Base-by-base conservation (phyloP, 129 eudicot genomes). In the Solidago caesia region DNA sequence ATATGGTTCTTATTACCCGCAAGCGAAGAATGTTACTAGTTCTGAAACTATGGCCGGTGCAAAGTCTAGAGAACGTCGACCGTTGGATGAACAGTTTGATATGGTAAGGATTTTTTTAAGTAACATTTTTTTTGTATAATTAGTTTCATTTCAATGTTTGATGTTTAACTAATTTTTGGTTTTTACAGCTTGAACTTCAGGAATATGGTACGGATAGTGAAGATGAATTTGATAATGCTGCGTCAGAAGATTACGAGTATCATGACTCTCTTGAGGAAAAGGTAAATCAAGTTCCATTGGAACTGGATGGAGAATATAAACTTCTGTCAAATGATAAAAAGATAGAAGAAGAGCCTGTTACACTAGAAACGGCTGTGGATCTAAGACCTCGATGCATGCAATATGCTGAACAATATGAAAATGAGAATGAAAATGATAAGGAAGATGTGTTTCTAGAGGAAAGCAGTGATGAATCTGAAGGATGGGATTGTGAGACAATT, bases 401-500 rank as follows among this genome's bases (percentile, higher is more conserved):
- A 84, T 95, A 91, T 81, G 99, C 90, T 42, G 95, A 79, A 58
- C 80, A 87, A 25, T 95, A 78, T 57, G 94, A 95, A 78, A 77
- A 85, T 71, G 92, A 79, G 27, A 64, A 72, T 41, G 75, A 81
- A 53, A 85, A 80, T 46, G 94, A 82, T 46, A 84, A 85, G 14
- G 89, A 75, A 64, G 83, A 73, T 10, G 80, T 85, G 43, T 14
- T 88, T 78, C 25, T 82, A 11, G 87, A 91, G 64, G 94, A 95
- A 83, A 91, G 96, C 60, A 91, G 97, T 21, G 94, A 91, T 77
- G 96, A 95, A 69, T 84, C 94, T 10, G 97, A 95, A 81, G 72
- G 42, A 5, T 95, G 94, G 94, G 99, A 95, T 73, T 95, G 97
- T 53, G 96, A 95, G 79, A 91, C 97, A 67, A 84, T 95, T 15